Evolutionary conservation across 257 asterid species (phyloP).

Genomic region (Anisodus tanguticus): DNA sequence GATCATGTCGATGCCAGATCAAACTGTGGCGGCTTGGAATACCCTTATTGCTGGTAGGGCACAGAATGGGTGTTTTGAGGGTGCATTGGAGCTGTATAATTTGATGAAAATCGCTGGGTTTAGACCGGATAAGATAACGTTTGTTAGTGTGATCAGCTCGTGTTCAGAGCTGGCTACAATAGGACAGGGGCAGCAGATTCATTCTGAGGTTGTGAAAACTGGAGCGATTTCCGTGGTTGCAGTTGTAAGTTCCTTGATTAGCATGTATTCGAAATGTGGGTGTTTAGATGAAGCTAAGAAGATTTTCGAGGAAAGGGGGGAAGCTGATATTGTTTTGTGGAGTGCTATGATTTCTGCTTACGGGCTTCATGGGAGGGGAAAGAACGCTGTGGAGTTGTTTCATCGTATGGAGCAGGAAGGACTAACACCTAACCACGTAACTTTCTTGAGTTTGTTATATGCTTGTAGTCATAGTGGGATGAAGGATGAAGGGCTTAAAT

Average conservation of each 20-base stretch:
- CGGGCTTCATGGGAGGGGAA: slow-evolving; percentile 89
- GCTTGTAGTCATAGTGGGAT: slow-evolving; percentile 90
- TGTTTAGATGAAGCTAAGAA: slow-evolving; percentile 74
- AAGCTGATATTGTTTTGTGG: slow-evolving; percentile 64
- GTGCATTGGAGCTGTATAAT: slow-evolving; percentile 65
- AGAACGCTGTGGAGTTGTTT: slow-evolving; percentile 65
- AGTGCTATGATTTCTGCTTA: slow-evolving; percentile 89
- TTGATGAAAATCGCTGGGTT: slow-evolving; percentile 61
- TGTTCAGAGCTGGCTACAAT: slow-evolving; percentile 83
- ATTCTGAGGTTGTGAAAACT: slow-evolving; percentile 70
- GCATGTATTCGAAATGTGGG: slow-evolving; percentile 91
- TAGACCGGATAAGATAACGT: slow-evolving; percentile 79
- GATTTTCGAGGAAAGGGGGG: slow-evolving; percentile 60
- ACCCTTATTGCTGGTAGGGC: slow-evolving; percentile 83
- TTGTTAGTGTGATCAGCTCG: slow-evolving; percentile 71
- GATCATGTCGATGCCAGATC: slow-evolving; percentile 61
- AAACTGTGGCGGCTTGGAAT: slow-evolving; percentile 61
- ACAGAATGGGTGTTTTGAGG: slow-evolving; percentile 69
- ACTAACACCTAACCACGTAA: slow-evolving; percentile 59
- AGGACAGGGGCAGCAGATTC: slow-evolving; percentile 92
- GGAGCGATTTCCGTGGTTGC: slow-evolving; percentile 64
- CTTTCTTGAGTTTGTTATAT: slow-evolving; percentile 83
- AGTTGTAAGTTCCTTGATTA: slow-evolving; percentile 70
- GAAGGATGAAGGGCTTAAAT: slow-evolving; percentile 71
- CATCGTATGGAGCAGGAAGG: slow-evolving; percentile 62